Percentiles rank a stretch among this genome's conserved stretches.
Conservation (phyloP, 108 stramenopile genomes). For the Skeletonema costatum region DNA sequence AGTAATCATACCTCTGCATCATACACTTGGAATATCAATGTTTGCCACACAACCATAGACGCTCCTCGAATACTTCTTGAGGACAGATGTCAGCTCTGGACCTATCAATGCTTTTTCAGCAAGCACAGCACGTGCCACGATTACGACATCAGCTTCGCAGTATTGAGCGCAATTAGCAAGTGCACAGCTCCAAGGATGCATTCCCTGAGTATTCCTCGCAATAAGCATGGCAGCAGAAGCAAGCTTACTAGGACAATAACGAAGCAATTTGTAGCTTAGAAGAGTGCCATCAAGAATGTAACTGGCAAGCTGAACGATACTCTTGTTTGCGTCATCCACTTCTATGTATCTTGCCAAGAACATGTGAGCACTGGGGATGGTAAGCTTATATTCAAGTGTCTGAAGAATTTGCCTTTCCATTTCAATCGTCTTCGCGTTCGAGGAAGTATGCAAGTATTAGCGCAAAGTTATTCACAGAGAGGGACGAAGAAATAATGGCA, state of each 20-base stretch:
- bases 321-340: conserved; percentile 82
- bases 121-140: conserved; percentile 72
- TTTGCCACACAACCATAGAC: conserved; percentile 64
- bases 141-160: conserved; percentile 70
- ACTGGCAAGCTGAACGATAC: conserved; percentile 81
- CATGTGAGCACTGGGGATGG: conserved; percentile 83
- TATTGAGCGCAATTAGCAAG: conserved; percentile 84
- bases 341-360: conserved; percentile 93
- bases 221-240: conserved; percentile 89
- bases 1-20: too few relatives aligned
- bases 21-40: conserved; percentile 1
- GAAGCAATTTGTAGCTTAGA: conserved; percentile 83
- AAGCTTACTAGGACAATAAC: conserved; percentile 82
- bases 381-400: conserved; percentile 81
- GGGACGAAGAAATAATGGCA: not conserved
- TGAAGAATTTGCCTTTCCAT: conserved; percentile 91
- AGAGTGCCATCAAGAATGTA: conserved; percentile 90
- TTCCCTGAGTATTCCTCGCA: conserved; percentile 73
- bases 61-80: conserved; percentile 69
- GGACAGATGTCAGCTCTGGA: conserved; percentile 57
- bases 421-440: conserved; percentile 68
- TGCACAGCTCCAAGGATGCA: conserved; percentile 85
- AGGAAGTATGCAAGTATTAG: not conserved
- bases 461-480: not conserved
- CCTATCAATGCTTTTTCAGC: conserved; percentile 33